Evolutionary conservation across 2,329 filamentous ascomycete species (phyloP).

Genomic region (Botrytis elliptica): DNA sequence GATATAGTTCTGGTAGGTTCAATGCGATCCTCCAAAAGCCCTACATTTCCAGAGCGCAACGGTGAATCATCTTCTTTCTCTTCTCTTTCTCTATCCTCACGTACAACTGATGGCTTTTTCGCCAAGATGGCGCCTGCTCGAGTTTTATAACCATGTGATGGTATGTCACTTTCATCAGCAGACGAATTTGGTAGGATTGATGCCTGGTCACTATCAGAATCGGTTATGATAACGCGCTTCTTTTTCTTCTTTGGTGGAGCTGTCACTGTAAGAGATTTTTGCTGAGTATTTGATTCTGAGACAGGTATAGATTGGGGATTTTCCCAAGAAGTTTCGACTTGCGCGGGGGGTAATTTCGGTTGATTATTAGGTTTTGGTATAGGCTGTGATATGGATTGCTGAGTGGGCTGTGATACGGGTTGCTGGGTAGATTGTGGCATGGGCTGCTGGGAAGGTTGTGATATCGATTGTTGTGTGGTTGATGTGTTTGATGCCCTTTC

Average conservation of each 20-base stretch:
- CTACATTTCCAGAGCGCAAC: constrained; percentile 16
- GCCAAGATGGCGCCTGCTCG: constrained; percentile 31
- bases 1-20: constrained; percentile 28
- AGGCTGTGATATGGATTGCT: constrained; percentile 14
- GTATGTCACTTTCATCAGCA: constrained; percentile 36
- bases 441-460: constrained; percentile 24
- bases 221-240: constrained; percentile 30
- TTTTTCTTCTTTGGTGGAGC: constrained; percentile 29
- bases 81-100: constrained; percentile 47
- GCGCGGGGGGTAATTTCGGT: constrained; percentile 14
- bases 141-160: constrained; percentile 25
- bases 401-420: constrained; percentile 24
- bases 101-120: constrained; percentile 48
- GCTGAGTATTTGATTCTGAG: neutral
- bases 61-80: constrained; percentile 40
- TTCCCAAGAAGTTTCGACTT: constrained; percentile 11
- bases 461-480: constrained; percentile 22
- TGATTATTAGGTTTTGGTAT: constrained; percentile 8
- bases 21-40: constrained; percentile 21
- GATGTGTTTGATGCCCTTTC: neutral
- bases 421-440: constrained; percentile 23
- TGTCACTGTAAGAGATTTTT: neutral
- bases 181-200: constrained; percentile 35
- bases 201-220: constrained; percentile 32
- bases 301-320: neutral